Percentiles rank a stretch among this genome's conserved stretches.
Conservation (phyloP, 768 basidiomycete species). For the Amanita pseudoporphyria region DNA sequence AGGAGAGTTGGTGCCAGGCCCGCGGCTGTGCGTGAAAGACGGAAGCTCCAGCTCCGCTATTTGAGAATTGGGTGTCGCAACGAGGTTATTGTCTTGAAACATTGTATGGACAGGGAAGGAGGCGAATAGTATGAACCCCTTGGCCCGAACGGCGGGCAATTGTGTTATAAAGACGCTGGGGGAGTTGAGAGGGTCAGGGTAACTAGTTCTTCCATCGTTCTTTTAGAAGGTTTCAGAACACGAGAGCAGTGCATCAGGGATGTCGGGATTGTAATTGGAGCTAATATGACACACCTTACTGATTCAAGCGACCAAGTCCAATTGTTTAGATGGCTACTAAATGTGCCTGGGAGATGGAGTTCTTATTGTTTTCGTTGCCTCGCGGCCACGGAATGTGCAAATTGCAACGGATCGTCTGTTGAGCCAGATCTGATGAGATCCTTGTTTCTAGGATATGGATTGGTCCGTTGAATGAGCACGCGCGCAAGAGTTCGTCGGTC, state of each 20-base stretch:
- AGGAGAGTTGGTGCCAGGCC: slow-evolving; percentile 26
- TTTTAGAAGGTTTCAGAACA: not conserved
- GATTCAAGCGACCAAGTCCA: slow-evolving; percentile 11
- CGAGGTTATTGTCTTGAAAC: slow-evolving; percentile 21
- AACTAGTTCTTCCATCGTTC: not conserved
- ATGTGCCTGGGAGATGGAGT: slow-evolving; percentile 14
- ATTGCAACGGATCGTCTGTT: not conserved
- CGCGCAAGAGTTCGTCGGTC: no score
- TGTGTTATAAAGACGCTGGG: not conserved
- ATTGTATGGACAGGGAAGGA: slow-evolving; percentile 8
- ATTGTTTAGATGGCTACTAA: slow-evolving; percentile 30
- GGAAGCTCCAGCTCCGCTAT: slow-evolving; percentile 18
- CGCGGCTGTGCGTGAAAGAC: slow-evolving; percentile 27
- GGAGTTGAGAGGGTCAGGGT: not conserved
- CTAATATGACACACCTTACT: no score
- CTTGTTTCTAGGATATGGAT: not conserved
- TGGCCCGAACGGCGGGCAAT: slow-evolving; percentile 17
- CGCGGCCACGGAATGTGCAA: no score
- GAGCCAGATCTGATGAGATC: slow-evolving; percentile 1
- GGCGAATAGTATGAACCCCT: slow-evolving; percentile 11
- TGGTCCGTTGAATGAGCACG: not conserved
- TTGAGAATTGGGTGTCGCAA: slow-evolving; percentile 19
- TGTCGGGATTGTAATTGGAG: not conserved
- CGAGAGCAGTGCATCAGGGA: not conserved
- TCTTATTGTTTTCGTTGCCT: slow-evolving; percentile 34